These are phyloP conservation scores for Parmales sp. DNA, from an alignment of 108 stramenopile species.

Conservation along the genomic window DNA sequence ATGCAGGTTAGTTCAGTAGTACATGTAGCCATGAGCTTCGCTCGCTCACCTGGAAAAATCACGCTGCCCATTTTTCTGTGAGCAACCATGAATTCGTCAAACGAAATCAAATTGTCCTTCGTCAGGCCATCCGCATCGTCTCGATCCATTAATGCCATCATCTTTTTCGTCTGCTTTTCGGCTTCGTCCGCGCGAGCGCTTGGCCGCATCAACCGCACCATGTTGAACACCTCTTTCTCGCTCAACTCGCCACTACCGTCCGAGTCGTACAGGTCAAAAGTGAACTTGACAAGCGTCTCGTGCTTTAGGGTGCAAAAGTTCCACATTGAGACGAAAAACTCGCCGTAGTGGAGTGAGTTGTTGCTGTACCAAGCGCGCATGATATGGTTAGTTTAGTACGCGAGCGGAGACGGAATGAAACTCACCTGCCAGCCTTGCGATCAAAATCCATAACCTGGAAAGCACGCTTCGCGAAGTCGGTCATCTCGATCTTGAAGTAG, in stretches of 20 bases:
- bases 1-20: too few species aligned
- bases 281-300: slow-evolving; percentile 31
- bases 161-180: background rate
- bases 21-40: too few species aligned
- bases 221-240: background rate
- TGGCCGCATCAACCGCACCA: background rate
- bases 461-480: background rate
- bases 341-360: background rate
- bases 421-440: background rate
- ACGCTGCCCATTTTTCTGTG: background rate
- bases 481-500: background rate
- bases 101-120: background rate
- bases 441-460: slow-evolving; percentile 8
- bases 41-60: background rate
- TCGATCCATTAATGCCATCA: background rate
- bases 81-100: background rate
- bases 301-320: slow-evolving; percentile 43
- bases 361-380: background rate
- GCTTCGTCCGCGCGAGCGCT: background rate
- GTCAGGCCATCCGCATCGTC: background rate
- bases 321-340: slow-evolving; percentile 26
- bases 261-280: slow-evolving; percentile 42
- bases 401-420: too few species aligned
- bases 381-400: background rate
- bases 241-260: slow-evolving; percentile 28